Evolutionary conservation across 495 filamentous ascomycete species (phyloP).

Genomic region (Penicillium herquei): DNA sequence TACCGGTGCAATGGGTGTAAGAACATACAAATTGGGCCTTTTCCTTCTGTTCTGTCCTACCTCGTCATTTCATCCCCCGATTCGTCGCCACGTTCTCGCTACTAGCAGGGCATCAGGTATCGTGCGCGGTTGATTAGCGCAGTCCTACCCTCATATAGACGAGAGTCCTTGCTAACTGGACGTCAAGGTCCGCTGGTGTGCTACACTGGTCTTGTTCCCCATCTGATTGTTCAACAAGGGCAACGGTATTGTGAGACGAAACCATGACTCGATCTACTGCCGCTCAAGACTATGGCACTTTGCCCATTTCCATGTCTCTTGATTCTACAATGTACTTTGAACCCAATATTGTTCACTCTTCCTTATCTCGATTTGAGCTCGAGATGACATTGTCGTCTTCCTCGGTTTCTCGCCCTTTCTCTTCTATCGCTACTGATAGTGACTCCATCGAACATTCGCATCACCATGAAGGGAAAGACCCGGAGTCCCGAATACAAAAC

Average conservation of each 20-base stretch:
- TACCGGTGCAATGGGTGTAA: background rate
- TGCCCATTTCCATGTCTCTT: constrained; percentile 3
- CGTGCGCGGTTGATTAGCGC: background rate
- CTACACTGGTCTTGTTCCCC: constrained; percentile 6
- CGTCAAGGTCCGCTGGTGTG: background rate
- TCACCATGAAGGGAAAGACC: background rate
- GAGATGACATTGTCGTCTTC: constrained; percentile 3
- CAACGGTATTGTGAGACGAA: constrained; percentile 7
- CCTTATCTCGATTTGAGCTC: constrained; percentile 2
- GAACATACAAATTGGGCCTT: background rate
- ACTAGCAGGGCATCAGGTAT: background rate
- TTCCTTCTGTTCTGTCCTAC: constrained; percentile 10
- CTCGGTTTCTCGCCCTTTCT: background rate
- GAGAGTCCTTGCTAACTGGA: background rate
- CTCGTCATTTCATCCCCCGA: background rate
- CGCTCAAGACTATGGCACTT: constrained; percentile 3
- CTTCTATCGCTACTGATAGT: background rate
- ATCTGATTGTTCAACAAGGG: constrained; percentile 8
- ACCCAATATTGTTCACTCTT: background rate
- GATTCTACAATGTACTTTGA: constrained; percentile 9
- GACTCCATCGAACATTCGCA: background rate
- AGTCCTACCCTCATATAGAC: constrained; percentile 6
- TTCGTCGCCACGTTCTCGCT: background rate
- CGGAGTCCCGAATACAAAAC: background rate
- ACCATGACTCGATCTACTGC: background rate